Base-by-base conservation (phyloP, 2,329 filamentous ascomycete species). In the Alternaria sp. region DNA sequence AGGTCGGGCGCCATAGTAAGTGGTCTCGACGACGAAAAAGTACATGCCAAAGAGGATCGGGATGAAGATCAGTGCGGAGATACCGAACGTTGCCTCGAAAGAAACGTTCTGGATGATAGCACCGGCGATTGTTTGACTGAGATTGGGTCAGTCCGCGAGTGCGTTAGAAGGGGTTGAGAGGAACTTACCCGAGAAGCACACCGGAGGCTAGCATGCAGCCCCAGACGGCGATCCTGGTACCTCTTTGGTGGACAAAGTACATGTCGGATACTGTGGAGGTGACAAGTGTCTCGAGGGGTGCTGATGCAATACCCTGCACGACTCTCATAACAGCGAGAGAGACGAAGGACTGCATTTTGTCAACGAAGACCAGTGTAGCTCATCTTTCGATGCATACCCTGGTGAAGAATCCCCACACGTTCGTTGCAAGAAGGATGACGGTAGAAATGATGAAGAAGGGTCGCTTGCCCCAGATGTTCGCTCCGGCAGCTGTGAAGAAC, bases 181-280 rank as follows among this genome's bases (percentile, higher is more conserved):
- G 56, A 3, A 77, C 76, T 55, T 80, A 81, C 62, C 81, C 81
- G 4, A 81, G 78, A 17, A 79, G 72, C 19, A 83, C 81, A 15
- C 79, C 76, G 4, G 73, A 70, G 30, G 67, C 66, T 12, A 78
- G 40, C 72, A 79, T 77, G 36, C 76, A 78, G 15, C 80, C 78
- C 75, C 82, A 83, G 55, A 97, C 86, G 1, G 94, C 94, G 91
- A 97, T 97, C 53, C 94, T 89, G 67, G 90, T 88, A 40, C 94
- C 93, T 62, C 92, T 87, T 82, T 92, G 89, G 81, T 95, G 95
- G 21, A 97, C 93, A 78, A 90, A 97, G 81, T 94, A 97, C 58
- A 98, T 79, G 77, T 98, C 95, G 32, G 93, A 95, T 3, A 98
- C 92, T 26, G 90, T 91, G 1, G 92, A 93, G 75, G 96, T 97